A percentile compares a stretch with the other conserved stretches of the same genome.
These are phyloP conservation scores for Bonnemaisonia californica DNA, from an alignment of 31 red algal genomes.

Conservation along the genomic window DNA sequence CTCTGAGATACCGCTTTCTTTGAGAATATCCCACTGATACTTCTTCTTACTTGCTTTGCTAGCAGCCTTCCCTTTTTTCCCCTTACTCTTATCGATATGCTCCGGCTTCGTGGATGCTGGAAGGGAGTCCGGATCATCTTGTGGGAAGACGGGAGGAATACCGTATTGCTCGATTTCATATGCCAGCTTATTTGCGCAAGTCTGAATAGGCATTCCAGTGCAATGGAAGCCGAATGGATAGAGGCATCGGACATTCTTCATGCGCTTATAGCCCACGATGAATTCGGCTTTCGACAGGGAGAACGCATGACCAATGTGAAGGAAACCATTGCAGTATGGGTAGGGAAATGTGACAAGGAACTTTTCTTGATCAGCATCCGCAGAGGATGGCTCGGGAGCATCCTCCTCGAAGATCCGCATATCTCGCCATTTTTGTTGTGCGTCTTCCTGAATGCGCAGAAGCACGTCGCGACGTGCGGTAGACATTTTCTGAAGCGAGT, in stretches of 20 bases:
- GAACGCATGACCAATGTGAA: slow-evolving; percentile 98
- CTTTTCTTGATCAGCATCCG: slow-evolving; percentile 33
- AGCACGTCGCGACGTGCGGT: slow-evolving; percentile 70
- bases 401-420: slow-evolving; percentile 67
- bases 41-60: slow-evolving; percentile 68
- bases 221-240: slow-evolving; percentile 99
- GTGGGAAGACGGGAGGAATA: slow-evolving; percentile 83
- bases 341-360: slow-evolving; percentile 98
- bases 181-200: slow-evolving; percentile 83
- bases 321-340: slow-evolving; percentile 95
- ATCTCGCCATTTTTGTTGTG: slow-evolving; percentile 69
- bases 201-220: slow-evolving; percentile 99
- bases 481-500: too few species aligned
- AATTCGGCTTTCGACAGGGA: slow-evolving; percentile 97
- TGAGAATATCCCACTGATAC: slow-evolving; percentile 95
- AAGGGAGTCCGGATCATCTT: background rate
- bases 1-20: slow-evolving; percentile 73
- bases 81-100: slow-evolving; percentile 44
- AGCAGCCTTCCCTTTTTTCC: slow-evolving; percentile 81
- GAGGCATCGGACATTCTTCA: slow-evolving; percentile 74
- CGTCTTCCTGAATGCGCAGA: slow-evolving; percentile 55
- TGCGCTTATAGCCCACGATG: slow-evolving; percentile 79
- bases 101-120: background rate
- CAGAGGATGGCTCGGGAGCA: slow-evolving; percentile 21
- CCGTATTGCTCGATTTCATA: slow-evolving; percentile 85